A percentile compares a stretch with the other conserved stretches of the same genome.
Conservation (phyloP, 2,329 filamentous ascomycete species). For the Colletotrichum theobromicola region DNA sequence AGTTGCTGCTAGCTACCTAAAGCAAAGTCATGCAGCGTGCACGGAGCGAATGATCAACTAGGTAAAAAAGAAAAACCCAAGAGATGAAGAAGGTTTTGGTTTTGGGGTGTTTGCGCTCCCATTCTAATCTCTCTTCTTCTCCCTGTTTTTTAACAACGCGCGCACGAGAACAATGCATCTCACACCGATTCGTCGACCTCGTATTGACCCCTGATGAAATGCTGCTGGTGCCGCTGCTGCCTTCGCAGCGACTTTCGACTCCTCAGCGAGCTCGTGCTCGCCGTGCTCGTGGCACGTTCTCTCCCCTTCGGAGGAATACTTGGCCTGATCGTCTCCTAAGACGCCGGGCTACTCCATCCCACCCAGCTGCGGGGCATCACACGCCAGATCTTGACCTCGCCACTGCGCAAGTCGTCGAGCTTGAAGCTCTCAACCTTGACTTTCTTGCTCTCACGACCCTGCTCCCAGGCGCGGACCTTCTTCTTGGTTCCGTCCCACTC, state of each 20-base stretch:
- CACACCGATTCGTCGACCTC: slow-evolving; percentile 1
- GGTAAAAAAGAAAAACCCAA: not conserved
- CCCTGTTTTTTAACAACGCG: not conserved
- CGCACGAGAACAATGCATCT: slow-evolving; percentile 10
- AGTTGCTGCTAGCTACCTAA: slow-evolving; percentile 18
- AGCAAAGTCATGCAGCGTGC: slow-evolving; percentile 15
- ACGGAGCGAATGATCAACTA: slow-evolving; percentile 5
- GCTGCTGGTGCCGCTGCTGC: not conserved
- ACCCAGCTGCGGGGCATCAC: slow-evolving; percentile 93
- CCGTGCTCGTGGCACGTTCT: not conserved
- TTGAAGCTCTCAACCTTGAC: slow-evolving; percentile 94
- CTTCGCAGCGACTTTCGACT: not conserved
- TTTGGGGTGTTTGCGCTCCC: not conserved
- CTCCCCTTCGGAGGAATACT: not conserved
- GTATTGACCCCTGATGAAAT: not conserved
- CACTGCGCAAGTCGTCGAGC: slow-evolving; percentile 87
- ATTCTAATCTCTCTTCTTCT: not conserved
- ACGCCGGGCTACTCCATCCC: slow-evolving; percentile 73
- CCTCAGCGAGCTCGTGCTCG: not conserved
- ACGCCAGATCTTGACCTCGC: slow-evolving; percentile 97
- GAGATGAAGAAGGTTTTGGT: not conserved
- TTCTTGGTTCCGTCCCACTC: slow-evolving; percentile 99
- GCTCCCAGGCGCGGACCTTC: slow-evolving; percentile 95
- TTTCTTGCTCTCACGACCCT: slow-evolving; percentile 92
- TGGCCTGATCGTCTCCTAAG: slow-evolving; percentile 45